Percentiles rank a stretch among this genome's conserved stretches.
Conservation (phyloP, 139 green algal species). For the Desmodesmus armatus region DNA sequence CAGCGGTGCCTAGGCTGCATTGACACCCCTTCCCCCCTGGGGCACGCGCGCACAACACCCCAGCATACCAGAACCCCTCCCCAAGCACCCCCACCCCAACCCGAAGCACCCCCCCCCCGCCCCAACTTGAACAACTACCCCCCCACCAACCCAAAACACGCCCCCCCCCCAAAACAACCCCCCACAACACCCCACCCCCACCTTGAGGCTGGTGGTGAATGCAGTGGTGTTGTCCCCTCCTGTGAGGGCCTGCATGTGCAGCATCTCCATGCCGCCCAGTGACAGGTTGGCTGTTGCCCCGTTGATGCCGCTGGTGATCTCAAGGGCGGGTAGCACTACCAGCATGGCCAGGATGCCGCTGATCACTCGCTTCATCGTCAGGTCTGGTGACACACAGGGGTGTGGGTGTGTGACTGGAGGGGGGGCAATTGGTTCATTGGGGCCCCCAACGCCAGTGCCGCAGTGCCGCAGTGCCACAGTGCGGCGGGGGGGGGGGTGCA, state of each 20-base stretch:
- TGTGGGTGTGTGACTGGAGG: no score
- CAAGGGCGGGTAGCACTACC: constrained; percentile 87
- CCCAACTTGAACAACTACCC: neutral
- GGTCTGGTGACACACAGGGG: constrained; percentile 69
- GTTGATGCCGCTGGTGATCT: constrained; percentile 79
- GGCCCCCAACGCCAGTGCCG: no score
- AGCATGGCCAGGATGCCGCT: constrained; percentile 89
- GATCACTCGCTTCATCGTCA: constrained; percentile 89
- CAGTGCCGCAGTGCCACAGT: no score
- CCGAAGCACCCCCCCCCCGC: no score
- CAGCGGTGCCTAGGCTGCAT: no score
- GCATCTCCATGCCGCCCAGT: constrained; percentile 77
- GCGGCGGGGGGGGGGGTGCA: no score
- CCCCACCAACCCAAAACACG: neutral
- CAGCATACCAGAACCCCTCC: no score
- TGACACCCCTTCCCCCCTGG: no score
- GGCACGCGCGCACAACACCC: no score
- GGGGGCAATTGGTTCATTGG: no score
- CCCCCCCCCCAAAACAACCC: no score
- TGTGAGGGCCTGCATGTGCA: constrained; percentile 77
- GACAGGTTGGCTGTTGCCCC: constrained; percentile 66
- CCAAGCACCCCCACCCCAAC: no score
- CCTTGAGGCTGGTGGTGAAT: constrained; percentile 51
- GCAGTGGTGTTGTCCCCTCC: constrained; percentile 38
- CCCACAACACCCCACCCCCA: neutral